Base-by-base conservation (phyloP, 257 asterid species). In the Solanum pinnatisectum region DNA sequence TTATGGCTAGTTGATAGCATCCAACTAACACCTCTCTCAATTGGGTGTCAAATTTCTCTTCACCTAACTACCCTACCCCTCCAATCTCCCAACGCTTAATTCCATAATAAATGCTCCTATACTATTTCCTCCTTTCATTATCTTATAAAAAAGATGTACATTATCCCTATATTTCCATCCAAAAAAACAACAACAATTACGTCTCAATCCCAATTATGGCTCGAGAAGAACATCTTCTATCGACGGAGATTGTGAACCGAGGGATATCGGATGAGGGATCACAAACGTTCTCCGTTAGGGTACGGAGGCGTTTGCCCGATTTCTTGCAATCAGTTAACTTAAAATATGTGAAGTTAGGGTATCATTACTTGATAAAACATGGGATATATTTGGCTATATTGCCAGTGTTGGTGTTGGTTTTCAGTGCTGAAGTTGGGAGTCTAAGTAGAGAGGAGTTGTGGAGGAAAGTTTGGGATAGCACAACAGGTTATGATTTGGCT, bases 311-410 rank as follows among this genome's bases (percentile, higher is more conserved):
- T 83, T 86, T 96, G 88, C 99, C 99, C 15, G 99, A 97, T 32
- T 97, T 97, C 49, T 97, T 97, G 22, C 93, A 97, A 83, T 95
- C 99, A 0, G 99, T 97, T 73, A 97, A 97, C 90, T 86, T 97
- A 73, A 97, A 96, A 91, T 96, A 97, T 79, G 99, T 95, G 84
- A 95, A 93, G 89, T 36, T 96, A 20, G 99, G 99, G 15, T 97
- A 96, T 84, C 99, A 94, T 86, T 96, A 97, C 88, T 88, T 97
- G 89, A 92, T 97, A 52, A 95, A 87, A 44, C 99, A 97, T 59
- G 98, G 96, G 15, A 46, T 97, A 23, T 96, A 94, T 56, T 88
- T 97, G 36, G 98, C 96, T 7, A 92, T 96, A 22, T 87, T 95
- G n/a, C 99, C 99, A 39, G 86, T 94, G 88, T 59, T 96, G 89